Evolutionary conservation across 352 stramenopile species (phyloP).

Genomic region (Phytophthora europaea): DNA sequence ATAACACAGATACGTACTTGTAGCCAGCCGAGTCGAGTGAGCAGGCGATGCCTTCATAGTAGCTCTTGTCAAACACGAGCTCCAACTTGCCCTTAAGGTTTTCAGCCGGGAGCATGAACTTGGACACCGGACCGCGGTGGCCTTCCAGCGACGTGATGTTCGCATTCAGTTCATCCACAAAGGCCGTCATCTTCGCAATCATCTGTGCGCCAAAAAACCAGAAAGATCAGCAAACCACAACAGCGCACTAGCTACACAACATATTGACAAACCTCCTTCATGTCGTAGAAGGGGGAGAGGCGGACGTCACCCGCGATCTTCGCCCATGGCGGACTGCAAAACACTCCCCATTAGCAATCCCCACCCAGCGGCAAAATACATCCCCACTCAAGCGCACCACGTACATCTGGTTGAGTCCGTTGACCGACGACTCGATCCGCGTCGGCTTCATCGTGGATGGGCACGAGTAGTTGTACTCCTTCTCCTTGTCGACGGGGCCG

Average conservation of each 20-base stretch:
- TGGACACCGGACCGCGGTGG: slow-evolving; percentile 89
- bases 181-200: slow-evolving; percentile 79
- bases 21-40: slow-evolving; percentile 92
- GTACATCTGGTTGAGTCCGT: slow-evolving; percentile 89
- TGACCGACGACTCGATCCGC: slow-evolving; percentile 82
- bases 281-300: slow-evolving; percentile 94
- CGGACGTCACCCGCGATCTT: slow-evolving; percentile 93
- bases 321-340: slow-evolving; percentile 83
- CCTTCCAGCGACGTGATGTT: slow-evolving; percentile 85
- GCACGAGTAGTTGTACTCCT: slow-evolving; percentile 93
- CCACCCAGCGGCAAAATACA: background rate
- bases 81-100: slow-evolving; percentile 86
- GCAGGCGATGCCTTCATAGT: slow-evolving; percentile 94
- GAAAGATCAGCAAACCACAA: background rate
- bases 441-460: slow-evolving; percentile 91
- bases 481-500: slow-evolving; percentile 81
- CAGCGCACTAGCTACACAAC: background rate
- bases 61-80: slow-evolving; percentile 84
- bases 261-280: slow-evolving; percentile 71
- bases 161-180: slow-evolving; percentile 90
- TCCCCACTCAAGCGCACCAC: slow-evolving; percentile 4
- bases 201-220: slow-evolving; percentile 41
- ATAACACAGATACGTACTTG: slow-evolving; percentile 46
- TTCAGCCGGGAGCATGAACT: slow-evolving; percentile 91
- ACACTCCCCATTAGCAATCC: background rate